Conservation (phyloP, 257 asterid species). For the Asclepias syriaca region DNA sequence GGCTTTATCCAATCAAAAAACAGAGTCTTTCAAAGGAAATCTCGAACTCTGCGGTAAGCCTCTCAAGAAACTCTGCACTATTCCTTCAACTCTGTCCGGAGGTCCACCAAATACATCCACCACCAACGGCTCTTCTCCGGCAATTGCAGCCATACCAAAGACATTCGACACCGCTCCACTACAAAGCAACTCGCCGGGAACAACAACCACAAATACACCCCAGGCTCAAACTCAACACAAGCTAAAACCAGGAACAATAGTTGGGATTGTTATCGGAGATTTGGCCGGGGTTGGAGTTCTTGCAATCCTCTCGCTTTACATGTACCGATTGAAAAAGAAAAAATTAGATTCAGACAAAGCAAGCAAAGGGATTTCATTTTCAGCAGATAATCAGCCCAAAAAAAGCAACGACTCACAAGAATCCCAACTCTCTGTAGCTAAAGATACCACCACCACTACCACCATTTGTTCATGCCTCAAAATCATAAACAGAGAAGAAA, state of each 20-base stretch:
- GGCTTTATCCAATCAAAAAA: slow-evolving; percentile 53
- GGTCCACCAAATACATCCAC: slow-evolving; percentile 43
- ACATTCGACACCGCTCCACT: slow-evolving; percentile 35
- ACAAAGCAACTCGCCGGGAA: slow-evolving; percentile 25
- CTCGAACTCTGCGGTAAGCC: slow-evolving; percentile 72
- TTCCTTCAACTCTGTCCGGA: slow-evolving; percentile 59
- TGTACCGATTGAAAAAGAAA: slow-evolving; percentile 44
- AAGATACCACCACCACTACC: slow-evolving; percentile 25
- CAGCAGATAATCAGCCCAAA: slow-evolving; percentile 21
- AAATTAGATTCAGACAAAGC: slow-evolving; percentile 13
- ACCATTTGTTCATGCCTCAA: slow-evolving; percentile 57
- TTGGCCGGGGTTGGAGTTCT: slow-evolving; percentile 68
- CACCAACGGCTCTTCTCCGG: slow-evolving; percentile 51
- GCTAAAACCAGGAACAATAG: slow-evolving; percentile 55
- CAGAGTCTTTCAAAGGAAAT: slow-evolving; percentile 65
- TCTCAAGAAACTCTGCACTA: slow-evolving; percentile 49
- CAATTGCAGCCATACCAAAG: slow-evolving; percentile 87
- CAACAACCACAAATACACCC: slow-evolving; percentile 21
- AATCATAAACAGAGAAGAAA: slow-evolving; percentile 41
- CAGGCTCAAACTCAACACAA: slow-evolving; percentile 34
- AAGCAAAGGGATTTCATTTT: slow-evolving; percentile 20
- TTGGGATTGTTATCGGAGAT: slow-evolving; percentile 58
- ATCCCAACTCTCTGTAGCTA: slow-evolving; percentile 24
- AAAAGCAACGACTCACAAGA: slow-evolving; percentile 35
- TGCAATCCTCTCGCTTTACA: slow-evolving; percentile 47